Evolutionary conservation across 2,329 filamentous ascomycete species (phyloP).

Genomic region (Akanthomyces muscarius): DNA sequence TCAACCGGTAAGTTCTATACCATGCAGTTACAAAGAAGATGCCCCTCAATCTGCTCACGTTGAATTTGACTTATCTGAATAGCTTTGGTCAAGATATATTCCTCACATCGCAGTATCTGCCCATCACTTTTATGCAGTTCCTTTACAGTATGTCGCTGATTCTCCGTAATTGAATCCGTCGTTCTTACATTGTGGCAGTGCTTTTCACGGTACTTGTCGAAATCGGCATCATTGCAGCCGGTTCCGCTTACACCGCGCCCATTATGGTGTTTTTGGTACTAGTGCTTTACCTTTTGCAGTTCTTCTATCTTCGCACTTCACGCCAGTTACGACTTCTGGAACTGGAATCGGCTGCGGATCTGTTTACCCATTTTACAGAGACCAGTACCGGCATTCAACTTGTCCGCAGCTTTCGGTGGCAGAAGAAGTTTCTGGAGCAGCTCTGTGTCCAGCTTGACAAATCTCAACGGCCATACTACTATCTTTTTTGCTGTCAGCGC

Average conservation of each 20-base stretch:
- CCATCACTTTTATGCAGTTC: neutral
- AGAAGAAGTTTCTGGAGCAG: conserved; percentile 32
- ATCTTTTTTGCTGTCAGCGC: neutral
- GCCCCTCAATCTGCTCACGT: too few species aligned
- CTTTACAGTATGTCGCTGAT: neutral
- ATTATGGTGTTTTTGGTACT: conserved; percentile 36
- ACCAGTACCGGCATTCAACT: conserved; percentile 26
- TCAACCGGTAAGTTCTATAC: neutral
- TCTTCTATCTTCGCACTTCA: conserved; percentile 43
- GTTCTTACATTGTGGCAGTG: conserved; percentile 20
- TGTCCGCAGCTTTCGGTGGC: conserved; percentile 25
- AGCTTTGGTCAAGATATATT: conserved; percentile 6
- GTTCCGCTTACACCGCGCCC: conserved; percentile 40
- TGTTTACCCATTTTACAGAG: conserved; percentile 38
- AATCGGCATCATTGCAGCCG: conserved; percentile 39
- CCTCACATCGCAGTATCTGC: conserved; percentile 1
- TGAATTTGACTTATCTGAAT: too few species aligned
- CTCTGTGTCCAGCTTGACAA: conserved; percentile 26
- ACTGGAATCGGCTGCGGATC: conserved; percentile 46
- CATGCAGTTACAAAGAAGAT: neutral
- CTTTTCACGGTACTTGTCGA: conserved; percentile 37
- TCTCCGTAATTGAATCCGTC: neutral
- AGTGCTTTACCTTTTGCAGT: conserved; percentile 22
- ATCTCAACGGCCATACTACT: neutral
- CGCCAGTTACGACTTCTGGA: conserved; percentile 52